phyloP scores from a whole-genome alignment of 306 rosid species.

The Cicer pinnatifidum region DNA sequence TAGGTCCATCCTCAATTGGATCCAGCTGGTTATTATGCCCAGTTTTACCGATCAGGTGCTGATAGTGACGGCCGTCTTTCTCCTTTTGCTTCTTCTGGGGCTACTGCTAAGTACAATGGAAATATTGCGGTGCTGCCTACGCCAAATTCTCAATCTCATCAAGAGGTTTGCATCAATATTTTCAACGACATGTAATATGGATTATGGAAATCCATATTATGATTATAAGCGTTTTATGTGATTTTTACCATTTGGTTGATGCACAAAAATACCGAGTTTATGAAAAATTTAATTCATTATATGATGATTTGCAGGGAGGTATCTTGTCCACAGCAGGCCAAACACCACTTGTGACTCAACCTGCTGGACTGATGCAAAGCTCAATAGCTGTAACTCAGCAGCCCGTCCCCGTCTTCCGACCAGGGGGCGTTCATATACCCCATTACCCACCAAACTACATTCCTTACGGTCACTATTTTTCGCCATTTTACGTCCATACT shows the following conservation, averaged over 20 bases:
- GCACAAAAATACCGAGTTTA: not conserved
- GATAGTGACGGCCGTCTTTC: constrained; percentile 87
- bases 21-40: constrained; percentile 84
- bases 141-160: constrained; percentile 76
- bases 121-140: constrained; percentile 72
- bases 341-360: constrained; percentile 77
- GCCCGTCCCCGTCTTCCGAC: constrained; percentile 83
- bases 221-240: not conserved
- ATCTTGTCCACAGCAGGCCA: constrained; percentile 76
- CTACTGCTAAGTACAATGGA: constrained; percentile 73
- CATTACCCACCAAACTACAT: constrained; percentile 89
- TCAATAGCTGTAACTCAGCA: constrained; percentile 87
- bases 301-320: constrained; percentile 72
- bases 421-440: constrained; percentile 79
- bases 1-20: constrained; percentile 85
- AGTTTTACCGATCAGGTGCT: constrained; percentile 78
- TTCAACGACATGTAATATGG: no score
- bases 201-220: no score
- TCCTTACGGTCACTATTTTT: constrained; percentile 80
- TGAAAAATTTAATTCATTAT: constrained; percentile 32
- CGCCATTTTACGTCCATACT: constrained; percentile 83
- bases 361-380: constrained; percentile 90
- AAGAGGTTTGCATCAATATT: constrained; percentile 66
- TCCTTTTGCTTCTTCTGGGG: constrained; percentile 78
- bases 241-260: constrained; percentile 17